A percentile compares a stretch with the other conserved stretches of the same genome.
phyloP scores from a whole-genome alignment of 257 asterid species.

The Solanum paucissectum region DNA sequence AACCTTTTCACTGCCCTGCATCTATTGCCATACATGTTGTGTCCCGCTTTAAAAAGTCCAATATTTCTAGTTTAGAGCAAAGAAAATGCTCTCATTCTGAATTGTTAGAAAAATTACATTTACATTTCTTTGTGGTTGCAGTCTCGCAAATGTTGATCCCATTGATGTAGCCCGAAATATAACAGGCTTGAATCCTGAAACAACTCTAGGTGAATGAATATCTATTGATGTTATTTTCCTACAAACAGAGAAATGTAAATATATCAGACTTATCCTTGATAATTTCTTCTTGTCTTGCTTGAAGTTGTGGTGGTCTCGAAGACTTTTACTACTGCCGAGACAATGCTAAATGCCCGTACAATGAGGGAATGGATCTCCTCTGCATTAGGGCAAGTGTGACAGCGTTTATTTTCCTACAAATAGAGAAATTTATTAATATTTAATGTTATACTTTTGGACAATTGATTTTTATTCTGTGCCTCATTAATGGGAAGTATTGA shows the following conservation, averaged over 20 bases:
- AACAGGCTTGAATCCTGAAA: constrained; percentile 84
- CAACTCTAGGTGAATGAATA: constrained; percentile 63
- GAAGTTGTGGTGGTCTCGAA: constrained; percentile 96
- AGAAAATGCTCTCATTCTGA: background rate
- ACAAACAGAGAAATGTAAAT: background rate
- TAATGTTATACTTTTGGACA: background rate
- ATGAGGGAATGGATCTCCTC: constrained; percentile 96
- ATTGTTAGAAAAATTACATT: background rate
- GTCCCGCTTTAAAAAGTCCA: background rate
- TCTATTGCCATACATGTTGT: background rate
- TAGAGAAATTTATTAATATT: background rate
- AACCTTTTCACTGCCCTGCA: background rate
- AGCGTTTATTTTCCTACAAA: background rate
- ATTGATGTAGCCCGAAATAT: constrained; percentile 84
- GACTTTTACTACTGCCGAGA: constrained; percentile 97
- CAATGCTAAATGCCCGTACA: constrained; percentile 95
- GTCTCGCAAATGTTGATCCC: constrained; percentile 99
- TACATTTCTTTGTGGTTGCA: constrained; percentile 16
- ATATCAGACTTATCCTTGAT: background rate
- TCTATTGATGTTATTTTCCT: background rate
- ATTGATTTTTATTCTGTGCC: background rate
- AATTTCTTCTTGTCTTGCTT: constrained; percentile 2
- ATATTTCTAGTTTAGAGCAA: background rate
- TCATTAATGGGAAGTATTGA: background rate
- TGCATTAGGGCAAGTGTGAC: constrained; percentile 66